Conservation (phyloP, 75 land plant species). For the Selaginella tamariscina region DNA sequence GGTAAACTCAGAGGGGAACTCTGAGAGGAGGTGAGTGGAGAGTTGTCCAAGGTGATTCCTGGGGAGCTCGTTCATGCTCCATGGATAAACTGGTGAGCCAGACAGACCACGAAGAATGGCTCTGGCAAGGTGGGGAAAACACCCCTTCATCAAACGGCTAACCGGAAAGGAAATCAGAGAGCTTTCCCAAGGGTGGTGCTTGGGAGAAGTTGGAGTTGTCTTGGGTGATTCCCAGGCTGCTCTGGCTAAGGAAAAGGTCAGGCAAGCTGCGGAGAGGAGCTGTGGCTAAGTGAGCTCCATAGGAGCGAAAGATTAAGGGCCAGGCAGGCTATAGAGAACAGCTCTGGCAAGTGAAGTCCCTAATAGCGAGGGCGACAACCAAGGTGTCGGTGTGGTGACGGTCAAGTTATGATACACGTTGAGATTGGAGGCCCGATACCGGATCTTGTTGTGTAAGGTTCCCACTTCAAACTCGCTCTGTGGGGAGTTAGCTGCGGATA, state of each 20-base stretch:
- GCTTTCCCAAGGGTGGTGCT: not conserved
- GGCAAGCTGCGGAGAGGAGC: not conserved
- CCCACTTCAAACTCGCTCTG: not conserved
- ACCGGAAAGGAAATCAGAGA: not conserved
- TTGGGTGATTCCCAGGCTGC: no score
- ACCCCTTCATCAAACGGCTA: not conserved
- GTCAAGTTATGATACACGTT: not conserved
- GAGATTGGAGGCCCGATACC: not conserved
- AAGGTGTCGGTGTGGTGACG: not conserved
- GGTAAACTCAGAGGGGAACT: no score
- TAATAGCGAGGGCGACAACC: not conserved
- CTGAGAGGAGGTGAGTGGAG: no score
- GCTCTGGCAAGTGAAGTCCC: slow-evolving; percentile 1
- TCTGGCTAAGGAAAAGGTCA: not conserved
- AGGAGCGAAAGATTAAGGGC: not conserved
- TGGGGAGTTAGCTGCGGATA: not conserved
- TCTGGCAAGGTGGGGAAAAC: not conserved
- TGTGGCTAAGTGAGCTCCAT: not conserved
- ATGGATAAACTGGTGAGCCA: no score
- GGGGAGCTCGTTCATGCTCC: no score
- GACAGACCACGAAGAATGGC: not conserved
- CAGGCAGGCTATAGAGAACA: not conserved
- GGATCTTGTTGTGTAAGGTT: not conserved
- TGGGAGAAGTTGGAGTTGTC: not conserved
- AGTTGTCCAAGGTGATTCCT: no score